These are phyloP conservation scores for Trichosporon sp. DNA, from an alignment of 1,284 basidiomycete genomes.

Conservation along the genomic window DNA sequence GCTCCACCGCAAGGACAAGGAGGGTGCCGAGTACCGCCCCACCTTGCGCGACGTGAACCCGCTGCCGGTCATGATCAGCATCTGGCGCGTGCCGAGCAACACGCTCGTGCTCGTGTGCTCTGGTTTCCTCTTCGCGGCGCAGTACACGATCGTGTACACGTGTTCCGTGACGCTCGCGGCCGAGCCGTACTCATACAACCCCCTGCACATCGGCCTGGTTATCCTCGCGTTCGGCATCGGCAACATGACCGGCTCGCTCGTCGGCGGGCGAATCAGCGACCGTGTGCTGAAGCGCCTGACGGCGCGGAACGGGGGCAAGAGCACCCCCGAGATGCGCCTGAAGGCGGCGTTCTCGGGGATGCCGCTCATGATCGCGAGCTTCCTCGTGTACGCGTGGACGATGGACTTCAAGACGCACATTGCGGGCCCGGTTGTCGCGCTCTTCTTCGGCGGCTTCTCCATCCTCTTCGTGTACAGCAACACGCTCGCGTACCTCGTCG, in stretches of 20 bases:
- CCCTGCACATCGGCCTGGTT: conserved; percentile 69
- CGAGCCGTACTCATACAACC: conserved; percentile 62
- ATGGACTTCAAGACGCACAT: conserved; percentile 60
- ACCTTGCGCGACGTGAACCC: conserved; percentile 69
- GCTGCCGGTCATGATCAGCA: conserved; percentile 57
- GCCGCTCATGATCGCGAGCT: conserved; percentile 50
- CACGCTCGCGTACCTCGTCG: conserved; percentile 60
- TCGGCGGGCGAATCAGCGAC: conserved; percentile 76
- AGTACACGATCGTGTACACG: conserved; percentile 65
- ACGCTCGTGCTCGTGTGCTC: conserved; percentile 63
- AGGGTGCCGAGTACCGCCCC: conserved; percentile 54
- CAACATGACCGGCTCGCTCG: conserved; percentile 62
- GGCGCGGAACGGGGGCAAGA: conserved; percentile 59
- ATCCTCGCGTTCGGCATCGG: conserved; percentile 69
- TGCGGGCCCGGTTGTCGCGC: conserved; percentile 57
- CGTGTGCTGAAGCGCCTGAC: conserved; percentile 58
- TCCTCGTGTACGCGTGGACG: conserved; percentile 73
- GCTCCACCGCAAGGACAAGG: not conserved
- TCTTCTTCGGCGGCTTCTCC: conserved; percentile 64
- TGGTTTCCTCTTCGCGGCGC: conserved; percentile 64
- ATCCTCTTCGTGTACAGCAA: conserved; percentile 55
- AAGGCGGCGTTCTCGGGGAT: conserved; percentile 57
- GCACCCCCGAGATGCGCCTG: conserved; percentile 71
- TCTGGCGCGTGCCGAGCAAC: conserved; percentile 65
- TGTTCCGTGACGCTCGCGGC: conserved; percentile 58